Base-by-base conservation (phyloP, 2,329 filamentous ascomycete genomes). In the Trichoderma asperellum region DNA sequence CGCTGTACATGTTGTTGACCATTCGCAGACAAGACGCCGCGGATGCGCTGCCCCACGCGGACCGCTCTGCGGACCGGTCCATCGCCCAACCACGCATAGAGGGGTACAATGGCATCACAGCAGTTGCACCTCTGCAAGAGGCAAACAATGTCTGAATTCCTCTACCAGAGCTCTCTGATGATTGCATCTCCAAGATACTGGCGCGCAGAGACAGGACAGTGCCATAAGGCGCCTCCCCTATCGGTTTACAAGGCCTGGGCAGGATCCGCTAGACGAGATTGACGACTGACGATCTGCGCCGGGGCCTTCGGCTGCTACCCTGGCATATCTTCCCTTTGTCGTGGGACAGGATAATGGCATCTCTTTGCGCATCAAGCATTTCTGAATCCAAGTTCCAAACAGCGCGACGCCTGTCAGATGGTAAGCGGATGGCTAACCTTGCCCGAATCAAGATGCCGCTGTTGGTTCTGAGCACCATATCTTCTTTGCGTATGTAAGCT, bases 41-140 rank as follows among this genome's bases (percentile, higher is more conserved):
- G 61, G 35, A 56, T 7, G 56, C 5, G 49, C 62, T 47, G 64
- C 64, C 64, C 64, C 64, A 67, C 64, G 55, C 64, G 64, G 64
- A 67, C 64, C 64, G 64, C 64, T 32, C 35, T 52, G 64, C 64
- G 64, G 64, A 67, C 64, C 64, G 64, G 64, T 49, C 37, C 52
- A 66, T 29, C 49, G 40, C 37, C 11, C 49, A 55, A 35, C 52
- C 35, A 12, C 5, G n/a, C 12, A 49, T 49, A n/a, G 53, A 66
- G 49, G 52, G 52, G 61, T 56, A 64, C 40, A 49, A 56, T 40
- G 49, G 35, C 55, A 67, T 58, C 53, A 66, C 53, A 43, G 27
- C 47, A 29, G n/a, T 21, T 37, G 10, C 29, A 24, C 49, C 21
- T 27, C 34, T 29, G 16, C 61, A 64, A 64, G 53, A 57, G 32